Evolutionary conservation across 2,329 filamentous ascomycete species (phyloP).

Genomic region (Neonectria ditissima): DNA sequence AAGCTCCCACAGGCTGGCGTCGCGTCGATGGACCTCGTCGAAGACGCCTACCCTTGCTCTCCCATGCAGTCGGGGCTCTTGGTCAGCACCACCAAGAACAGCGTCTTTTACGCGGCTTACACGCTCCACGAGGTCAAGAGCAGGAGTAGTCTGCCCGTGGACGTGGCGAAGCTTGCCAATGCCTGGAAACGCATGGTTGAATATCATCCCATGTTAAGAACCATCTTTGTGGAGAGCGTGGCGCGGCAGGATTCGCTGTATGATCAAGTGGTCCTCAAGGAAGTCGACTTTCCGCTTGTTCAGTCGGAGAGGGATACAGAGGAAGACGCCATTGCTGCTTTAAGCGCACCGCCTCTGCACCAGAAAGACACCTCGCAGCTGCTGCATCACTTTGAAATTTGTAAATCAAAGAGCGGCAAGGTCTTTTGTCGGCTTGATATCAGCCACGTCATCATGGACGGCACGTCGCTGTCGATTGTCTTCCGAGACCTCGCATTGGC

Average conservation of each 20-base stretch:
- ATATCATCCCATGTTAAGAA: conserved; percentile 58
- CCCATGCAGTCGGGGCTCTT: conserved; percentile 54
- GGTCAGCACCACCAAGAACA: conserved; percentile 53
- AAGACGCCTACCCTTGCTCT: conserved; percentile 54
- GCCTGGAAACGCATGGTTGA: conserved; percentile 56
- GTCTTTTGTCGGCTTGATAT: conserved; percentile 41
- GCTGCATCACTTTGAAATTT: conserved; percentile 34
- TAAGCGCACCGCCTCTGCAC: conserved; percentile 19
- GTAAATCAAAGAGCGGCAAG: conserved; percentile 35
- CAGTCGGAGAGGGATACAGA: conserved; percentile 29
- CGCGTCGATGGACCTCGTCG: not conserved
- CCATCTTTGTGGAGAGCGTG: conserved; percentile 61
- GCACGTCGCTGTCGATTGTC: conserved; percentile 36
- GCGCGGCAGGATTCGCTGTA: conserved; percentile 57
- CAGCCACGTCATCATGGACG: conserved; percentile 40
- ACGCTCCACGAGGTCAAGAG: conserved; percentile 45
- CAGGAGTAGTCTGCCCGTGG: conserved; percentile 34
- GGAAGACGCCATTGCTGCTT: conserved; percentile 16
- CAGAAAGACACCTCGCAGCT: conserved; percentile 19
- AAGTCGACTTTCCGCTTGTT: conserved; percentile 22
- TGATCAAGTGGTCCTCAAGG: conserved; percentile 59
- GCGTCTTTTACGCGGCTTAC: conserved; percentile 50
- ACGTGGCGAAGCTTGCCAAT: conserved; percentile 27
- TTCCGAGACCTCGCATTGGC: conserved; percentile 36
- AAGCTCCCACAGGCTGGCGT: conserved; percentile 32